Evolutionary conservation across 2,329 filamentous ascomycete species (phyloP), one percentile per base, ranked within the genome.

Genomic region (Cladosporium sp.): DNA sequence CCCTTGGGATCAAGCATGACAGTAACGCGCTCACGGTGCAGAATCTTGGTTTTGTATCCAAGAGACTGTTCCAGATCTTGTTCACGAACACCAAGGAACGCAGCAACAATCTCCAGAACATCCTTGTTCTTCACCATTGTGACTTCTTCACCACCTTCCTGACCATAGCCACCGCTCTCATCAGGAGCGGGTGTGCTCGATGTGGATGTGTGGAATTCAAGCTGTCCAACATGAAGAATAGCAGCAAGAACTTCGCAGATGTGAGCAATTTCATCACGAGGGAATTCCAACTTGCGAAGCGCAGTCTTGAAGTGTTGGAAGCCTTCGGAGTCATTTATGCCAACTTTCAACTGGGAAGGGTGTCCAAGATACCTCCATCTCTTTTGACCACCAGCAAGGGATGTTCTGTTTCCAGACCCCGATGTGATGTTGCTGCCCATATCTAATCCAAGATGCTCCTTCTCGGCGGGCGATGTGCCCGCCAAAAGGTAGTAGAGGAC

Each of bases 281-380:
- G 89, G 64, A 99, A 97, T 74, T 97, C 94, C 14, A 99, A 83
- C 74, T 96, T 97, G 64, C 92, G 85, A 51, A 99, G 78, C 1
- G 94, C 94, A 1, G 90, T 96, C 79, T 97, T 97, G 82, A 99
- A 97, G 55, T 97, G 88, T 71, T 96, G 90, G 74, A 99, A 99
- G 4, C 93, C 94, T 69, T 97, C 92, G 1, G 88, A 82, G 70
- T 99, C 94, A 69, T 99, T 97, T 72, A 99, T 92, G 59, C 94
- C 94, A 28, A 97, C 91, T 74, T 96, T 97, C 64, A 99, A 82
- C 75, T 99, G 94, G 0, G 93, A 97, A 0, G 93, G 94, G 67
- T 99, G 94, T 3, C 94, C 94, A 3, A 99, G 83, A 70, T 96
- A 99, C 72, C 92, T 89, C 94, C 94, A 99, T 75, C 94, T 83